Percentiles rank a stretch among this genome's conserved stretches.
Evolutionary conservation across 2,329 filamentous ascomycete genomes (phyloP).

Genomic region (Shiraia bambusicola): DNA sequence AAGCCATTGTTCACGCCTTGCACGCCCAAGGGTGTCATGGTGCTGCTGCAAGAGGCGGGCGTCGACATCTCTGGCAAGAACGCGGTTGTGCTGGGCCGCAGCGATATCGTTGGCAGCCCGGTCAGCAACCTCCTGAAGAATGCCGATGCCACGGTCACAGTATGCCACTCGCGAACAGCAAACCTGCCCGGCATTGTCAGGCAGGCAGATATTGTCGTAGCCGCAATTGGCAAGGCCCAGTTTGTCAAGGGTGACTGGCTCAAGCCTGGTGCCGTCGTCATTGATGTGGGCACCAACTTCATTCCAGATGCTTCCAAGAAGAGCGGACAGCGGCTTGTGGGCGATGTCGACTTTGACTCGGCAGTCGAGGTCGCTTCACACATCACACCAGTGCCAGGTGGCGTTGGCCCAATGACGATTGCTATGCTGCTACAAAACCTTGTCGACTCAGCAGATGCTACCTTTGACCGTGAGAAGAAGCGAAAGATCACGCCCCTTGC

Average conservation of each 20-base stretch:
- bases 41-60: constrained; percentile 78
- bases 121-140: constrained; percentile 95
- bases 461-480: constrained; percentile 80
- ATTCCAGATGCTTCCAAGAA: constrained; percentile 86
- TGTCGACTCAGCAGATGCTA: constrained; percentile 77
- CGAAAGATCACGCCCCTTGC: constrained; percentile 81
- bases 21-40: constrained; percentile 97
- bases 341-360: constrained; percentile 89
- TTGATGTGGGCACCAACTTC: constrained; percentile 97
- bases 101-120: constrained; percentile 95
- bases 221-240: constrained; percentile 82
- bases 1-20: constrained; percentile 88
- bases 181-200: constrained; percentile 74
- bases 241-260: constrained; percentile 96
- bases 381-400: constrained; percentile 94
- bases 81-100: constrained; percentile 89
- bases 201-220: constrained; percentile 84
- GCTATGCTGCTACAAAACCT: constrained; percentile 98
- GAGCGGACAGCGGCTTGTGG: constrained; percentile 87
- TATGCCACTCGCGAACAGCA: constrained; percentile 88
- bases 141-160: constrained; percentile 92
- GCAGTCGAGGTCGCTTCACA: constrained; percentile 83
- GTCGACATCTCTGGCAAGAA: constrained; percentile 86
- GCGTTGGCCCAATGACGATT: constrained; percentile 98
- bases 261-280: constrained; percentile 91